phyloP scores from a whole-genome alignment of 208 protist genomes.

The Pavlovales sp. region DNA sequence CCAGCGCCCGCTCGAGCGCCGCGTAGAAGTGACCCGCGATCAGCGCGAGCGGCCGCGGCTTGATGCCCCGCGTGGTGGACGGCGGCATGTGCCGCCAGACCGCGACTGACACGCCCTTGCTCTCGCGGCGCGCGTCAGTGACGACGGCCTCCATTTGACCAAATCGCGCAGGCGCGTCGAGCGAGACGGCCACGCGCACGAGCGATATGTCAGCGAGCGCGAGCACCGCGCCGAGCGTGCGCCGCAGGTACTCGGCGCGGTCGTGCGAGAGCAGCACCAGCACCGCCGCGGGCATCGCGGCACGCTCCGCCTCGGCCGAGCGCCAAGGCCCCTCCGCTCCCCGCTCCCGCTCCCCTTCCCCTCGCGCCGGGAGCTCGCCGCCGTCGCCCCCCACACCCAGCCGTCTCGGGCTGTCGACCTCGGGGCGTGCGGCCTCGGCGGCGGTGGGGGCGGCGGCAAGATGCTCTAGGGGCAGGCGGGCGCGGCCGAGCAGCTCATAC shows the following conservation, averaged over 20 bases:
- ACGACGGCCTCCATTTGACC: background rate
- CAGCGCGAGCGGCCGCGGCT: background rate
- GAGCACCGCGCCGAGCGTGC: slow-evolving; percentile 25
- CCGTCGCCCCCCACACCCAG: too few relatives aligned
- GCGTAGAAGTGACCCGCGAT: slow-evolving; percentile 48
- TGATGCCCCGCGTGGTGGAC: background rate
- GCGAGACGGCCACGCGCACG: slow-evolving; percentile 45
- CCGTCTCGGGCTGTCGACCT: too few relatives aligned
- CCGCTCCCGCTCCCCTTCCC: too few relatives aligned
- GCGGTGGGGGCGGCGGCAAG: too few relatives aligned
- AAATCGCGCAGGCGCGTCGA: slow-evolving; percentile 24
- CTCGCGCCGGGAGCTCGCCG: too few relatives aligned
- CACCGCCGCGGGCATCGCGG: slow-evolving; percentile 29
- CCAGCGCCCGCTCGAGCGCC: slow-evolving; percentile 36
- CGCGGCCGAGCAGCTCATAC: too few relatives aligned
- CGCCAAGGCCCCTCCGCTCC: too few relatives aligned
- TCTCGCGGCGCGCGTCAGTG: background rate
- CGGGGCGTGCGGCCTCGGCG: too few relatives aligned
- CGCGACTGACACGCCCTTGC: background rate
- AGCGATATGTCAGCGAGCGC: background rate
- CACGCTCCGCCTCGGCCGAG: background rate
- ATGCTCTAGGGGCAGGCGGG: too few relatives aligned
- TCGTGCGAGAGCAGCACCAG: slow-evolving; percentile 54
- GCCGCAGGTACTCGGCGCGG: slow-evolving; percentile 34
- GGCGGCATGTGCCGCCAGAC: background rate